Conservation (phyloP, 148 eudicot genomes). For the Spergularia bocconei region DNA sequence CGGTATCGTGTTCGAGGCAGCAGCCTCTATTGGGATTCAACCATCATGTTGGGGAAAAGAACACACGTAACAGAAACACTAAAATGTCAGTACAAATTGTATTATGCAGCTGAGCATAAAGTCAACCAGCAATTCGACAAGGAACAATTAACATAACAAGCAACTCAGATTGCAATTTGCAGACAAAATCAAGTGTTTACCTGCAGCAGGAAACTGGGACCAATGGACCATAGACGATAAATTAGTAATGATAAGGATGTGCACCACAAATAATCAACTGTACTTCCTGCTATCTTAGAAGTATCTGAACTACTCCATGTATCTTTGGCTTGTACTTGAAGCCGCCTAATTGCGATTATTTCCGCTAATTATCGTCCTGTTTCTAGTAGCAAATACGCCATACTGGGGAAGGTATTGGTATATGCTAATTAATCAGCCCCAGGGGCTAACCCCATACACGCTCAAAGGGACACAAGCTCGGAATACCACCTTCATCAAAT, state of each 20-base stretch:
- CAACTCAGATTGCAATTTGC: slow-evolving; percentile 3
- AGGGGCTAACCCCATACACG: too few species aligned
- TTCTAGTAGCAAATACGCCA: neutral
- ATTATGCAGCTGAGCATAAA: slow-evolving; percentile 16
- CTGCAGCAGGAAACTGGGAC: slow-evolving; percentile 12
- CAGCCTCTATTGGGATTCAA: too few species aligned
- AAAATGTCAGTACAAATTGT: neutral
- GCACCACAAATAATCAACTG: slow-evolving; percentile 2
- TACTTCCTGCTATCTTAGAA: neutral
- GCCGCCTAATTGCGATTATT: neutral
- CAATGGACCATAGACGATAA: slow-evolving; percentile 3
- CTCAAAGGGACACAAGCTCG: too few species aligned
- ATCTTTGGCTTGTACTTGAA: slow-evolving; percentile 10
- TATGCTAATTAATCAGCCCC: neutral
- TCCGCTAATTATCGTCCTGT: neutral
- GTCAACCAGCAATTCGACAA: slow-evolving; percentile 22
- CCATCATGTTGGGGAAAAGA: too few species aligned
- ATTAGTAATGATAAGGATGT: neutral
- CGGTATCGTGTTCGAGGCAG: too few species aligned
- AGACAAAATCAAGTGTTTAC: slow-evolving; percentile 15
- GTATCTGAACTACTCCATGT: slow-evolving; percentile 26
- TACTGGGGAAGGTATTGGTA: neutral
- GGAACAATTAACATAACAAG: neutral
- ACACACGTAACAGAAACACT: too few species aligned
- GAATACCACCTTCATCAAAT: too few species aligned